Base-by-base conservation (phyloP, 2,329 filamentous ascomycete genomes). In the Cordyceps cateniannulata region DNA sequence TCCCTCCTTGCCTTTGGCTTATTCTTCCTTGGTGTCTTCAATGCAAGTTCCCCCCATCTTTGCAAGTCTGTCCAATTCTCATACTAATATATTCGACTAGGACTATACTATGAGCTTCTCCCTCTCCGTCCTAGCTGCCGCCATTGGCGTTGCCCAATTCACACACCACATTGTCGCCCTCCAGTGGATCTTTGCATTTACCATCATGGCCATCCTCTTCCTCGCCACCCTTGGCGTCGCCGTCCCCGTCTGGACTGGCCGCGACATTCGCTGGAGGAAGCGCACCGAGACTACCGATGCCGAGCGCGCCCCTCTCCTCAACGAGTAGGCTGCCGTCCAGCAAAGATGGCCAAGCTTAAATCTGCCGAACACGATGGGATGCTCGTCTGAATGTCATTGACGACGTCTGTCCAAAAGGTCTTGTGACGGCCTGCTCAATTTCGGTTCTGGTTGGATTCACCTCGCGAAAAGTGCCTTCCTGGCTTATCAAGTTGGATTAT, bases 151-250 rank as follows among this genome's bases (percentile, higher is more conserved):
- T 18, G 83, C 85, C 16, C 92, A 96, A 73, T 86, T 96, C 76
- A 77, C 86, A 55, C 81, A 82, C 68, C 85, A 91, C 71, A 74
- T 87, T 62, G 80, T 96, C 66, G 89, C 90, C 7, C 79, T 96
- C 65, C 92, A 96, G 76, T 96, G 91, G 91, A 93, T 96, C 74
- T 96, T 96, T 72, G 89, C 91, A 38, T 95, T 96, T 69, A 79
- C 85, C 64, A 91, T 96, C 71, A 92, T 93, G 81, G 84, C 80
- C 1, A 71, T 90, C 27, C 82, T 96, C 58, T 88, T 95, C 71
- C 72, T 92, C 22, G 75, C 84, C 20, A 91, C 89, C 1, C 68
- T 90, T 2, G 73, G 81, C 18, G 78, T 91, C 57, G 87, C 84
- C 2, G 73, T 89, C 38, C 88, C 88, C 0, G 82, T 82, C 24